These are phyloP conservation scores for Epichloe festucae DNA, from an alignment of 2,329 filamentous ascomycete genomes.

Conservation along the genomic window DNA sequence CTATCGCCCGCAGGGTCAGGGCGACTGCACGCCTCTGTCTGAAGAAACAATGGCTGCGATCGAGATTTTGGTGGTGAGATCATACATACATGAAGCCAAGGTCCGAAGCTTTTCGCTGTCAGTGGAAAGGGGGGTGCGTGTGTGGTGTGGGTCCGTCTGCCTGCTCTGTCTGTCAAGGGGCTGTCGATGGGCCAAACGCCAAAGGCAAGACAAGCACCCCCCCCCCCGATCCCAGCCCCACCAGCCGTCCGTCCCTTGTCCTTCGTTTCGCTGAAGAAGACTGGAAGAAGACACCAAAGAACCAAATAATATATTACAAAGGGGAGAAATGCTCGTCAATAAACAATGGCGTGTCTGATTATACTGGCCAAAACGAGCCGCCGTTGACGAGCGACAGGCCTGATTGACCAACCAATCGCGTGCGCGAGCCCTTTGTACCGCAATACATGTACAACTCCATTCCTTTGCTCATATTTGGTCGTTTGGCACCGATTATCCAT, in stretches of 20 bases:
- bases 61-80: constrained; percentile 19
- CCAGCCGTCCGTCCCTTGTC: not conserved
- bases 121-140: not conserved
- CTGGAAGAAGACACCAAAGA: not conserved
- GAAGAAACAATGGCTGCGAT: constrained; percentile 9
- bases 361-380: too few species aligned
- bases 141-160: too few species aligned
- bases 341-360: too few species aligned
- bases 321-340: not conserved
- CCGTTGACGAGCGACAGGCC: too few species aligned
- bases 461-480: too few species aligned
- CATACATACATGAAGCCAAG: not conserved
- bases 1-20: not conserved
- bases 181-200: not conserved
- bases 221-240: not conserved
- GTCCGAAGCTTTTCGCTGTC: not conserved
- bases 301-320: too few species aligned
- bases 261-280: not conserved
- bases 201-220: not conserved
- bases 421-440: not conserved
- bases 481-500: too few species aligned
- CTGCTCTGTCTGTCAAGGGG: too few species aligned
- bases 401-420: too few species aligned
- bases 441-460: not conserved
- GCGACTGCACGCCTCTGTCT: not conserved